These are phyloP conservation scores for Vitis hybrid DNA, from an alignment of 177 flowering plant genomes.

Conservation along the genomic window DNA sequence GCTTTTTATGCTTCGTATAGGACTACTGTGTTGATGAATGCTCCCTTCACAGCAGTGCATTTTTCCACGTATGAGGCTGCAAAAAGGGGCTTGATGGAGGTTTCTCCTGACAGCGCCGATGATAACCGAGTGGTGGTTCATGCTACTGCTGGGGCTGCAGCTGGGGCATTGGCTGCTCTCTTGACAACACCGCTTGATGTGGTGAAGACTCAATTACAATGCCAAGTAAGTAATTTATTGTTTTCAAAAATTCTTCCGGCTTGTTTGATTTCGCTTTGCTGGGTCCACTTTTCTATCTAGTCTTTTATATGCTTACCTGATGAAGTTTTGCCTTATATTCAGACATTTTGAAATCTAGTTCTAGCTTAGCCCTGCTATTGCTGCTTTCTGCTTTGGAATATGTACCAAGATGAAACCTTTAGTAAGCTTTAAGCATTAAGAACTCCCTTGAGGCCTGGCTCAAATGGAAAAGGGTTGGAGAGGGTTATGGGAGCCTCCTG, in stretches of 20 bases:
- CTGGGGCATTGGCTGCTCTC: constrained; percentile 79
- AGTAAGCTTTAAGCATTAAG: too few relatives aligned
- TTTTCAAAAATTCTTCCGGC: not conserved
- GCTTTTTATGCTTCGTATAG: constrained; percentile 84
- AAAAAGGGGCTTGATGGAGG: constrained; percentile 63
- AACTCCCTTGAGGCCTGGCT: too few relatives aligned
- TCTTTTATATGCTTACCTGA: too few relatives aligned
- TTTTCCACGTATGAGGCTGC: constrained; percentile 80
- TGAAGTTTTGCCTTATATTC: too few relatives aligned
- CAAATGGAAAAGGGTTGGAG: too few relatives aligned
- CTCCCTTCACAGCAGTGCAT: constrained; percentile 87
- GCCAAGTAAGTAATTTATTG: constrained; percentile 53
- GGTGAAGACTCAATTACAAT: constrained; percentile 88
- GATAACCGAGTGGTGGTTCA: constrained; percentile 74
- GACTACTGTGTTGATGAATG: constrained; percentile 93
- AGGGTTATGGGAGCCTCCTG: too few relatives aligned
- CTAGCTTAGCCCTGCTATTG: too few relatives aligned
- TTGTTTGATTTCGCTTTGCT: not conserved
- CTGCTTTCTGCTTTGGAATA: too few relatives aligned
- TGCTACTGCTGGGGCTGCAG: constrained; percentile 89
- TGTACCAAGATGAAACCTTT: too few relatives aligned
- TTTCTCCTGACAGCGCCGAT: constrained; percentile 57
- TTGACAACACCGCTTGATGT: constrained; percentile 90
- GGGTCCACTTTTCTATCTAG: not conserved
- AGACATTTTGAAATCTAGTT: too few relatives aligned